Conservation (phyloP, 1,284 basidiomycete genomes). For the Naganishia albida region DNA sequence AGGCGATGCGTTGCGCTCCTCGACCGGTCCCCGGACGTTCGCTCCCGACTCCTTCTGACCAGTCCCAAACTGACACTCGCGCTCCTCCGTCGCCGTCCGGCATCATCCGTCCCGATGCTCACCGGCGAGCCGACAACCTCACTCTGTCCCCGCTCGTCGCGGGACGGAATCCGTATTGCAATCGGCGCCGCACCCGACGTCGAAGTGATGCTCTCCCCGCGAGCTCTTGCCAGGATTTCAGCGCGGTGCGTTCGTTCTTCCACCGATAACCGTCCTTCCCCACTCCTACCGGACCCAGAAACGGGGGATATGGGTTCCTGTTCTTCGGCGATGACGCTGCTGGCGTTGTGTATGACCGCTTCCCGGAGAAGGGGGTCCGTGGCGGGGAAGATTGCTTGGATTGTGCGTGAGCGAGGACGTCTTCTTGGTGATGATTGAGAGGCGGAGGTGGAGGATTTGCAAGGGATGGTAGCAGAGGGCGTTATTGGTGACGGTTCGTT, state of each 20-base stretch:
- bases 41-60: conserved; percentile 2
- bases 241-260: conserved; percentile 10
- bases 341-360: not conserved
- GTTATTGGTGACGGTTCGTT: not conserved
- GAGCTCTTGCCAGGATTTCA: conserved; percentile 2
- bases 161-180: not conserved
- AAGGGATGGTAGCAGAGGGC: too few species aligned
- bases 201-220: conserved; percentile 7
- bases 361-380: not conserved
- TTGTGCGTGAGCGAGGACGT: conserved; percentile 19
- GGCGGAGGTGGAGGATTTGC: too few species aligned
- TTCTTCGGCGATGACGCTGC: conserved; percentile 4
- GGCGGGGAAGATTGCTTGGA: conserved; percentile 23
- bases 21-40: conserved; percentile 1
- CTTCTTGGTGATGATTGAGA: not conserved
- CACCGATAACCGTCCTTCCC: not conserved
- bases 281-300: not conserved
- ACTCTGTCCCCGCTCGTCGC: not conserved
- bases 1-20: not conserved
- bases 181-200: conserved; percentile 9
- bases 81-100: not conserved
- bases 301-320: not conserved
- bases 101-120: not conserved
- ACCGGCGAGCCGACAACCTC: not conserved
- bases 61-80: conserved; percentile 1